phyloP scores from a whole-genome alignment of 2,329 filamentous ascomycete species.

The Calycina herbarum region DNA sequence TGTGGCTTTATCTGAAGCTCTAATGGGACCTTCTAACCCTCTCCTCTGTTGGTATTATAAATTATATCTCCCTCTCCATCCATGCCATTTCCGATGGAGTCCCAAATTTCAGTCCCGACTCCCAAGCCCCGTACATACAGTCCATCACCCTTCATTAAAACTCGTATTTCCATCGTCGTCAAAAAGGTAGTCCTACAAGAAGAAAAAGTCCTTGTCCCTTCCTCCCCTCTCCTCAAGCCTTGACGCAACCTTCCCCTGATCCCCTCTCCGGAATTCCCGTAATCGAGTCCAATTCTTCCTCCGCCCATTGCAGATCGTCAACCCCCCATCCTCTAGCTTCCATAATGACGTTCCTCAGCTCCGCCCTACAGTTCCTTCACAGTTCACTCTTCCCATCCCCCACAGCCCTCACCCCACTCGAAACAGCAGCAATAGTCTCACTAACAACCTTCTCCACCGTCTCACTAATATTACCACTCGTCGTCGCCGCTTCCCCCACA shows the following conservation, averaged over 20 bases:
- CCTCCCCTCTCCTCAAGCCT: no score
- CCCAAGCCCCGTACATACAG: not conserved
- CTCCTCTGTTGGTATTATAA: not conserved
- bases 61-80: not conserved
- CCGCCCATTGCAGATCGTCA: no score
- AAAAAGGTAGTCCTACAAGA: not conserved
- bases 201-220: not conserved
- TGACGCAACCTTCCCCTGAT: no score
- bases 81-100: not conserved
- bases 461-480: slow-evolving; percentile 20
- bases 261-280: no score
- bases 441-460: slow-evolving; percentile 28
- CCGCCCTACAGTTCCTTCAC: slow-evolving; percentile 11
- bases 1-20: not conserved
- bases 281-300: no score
- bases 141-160: not conserved
- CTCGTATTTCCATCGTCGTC: not conserved
- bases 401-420: slow-evolving; percentile 17
- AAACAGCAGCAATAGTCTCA: slow-evolving; percentile 28
- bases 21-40: not conserved
- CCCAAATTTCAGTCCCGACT: not conserved
- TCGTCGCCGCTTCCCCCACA: slow-evolving; percentile 23
- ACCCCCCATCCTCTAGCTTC: no score
- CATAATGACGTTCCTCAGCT: no score
- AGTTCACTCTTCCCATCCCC: slow-evolving; percentile 31